Conservation (phyloP, 1,139 yeast genomes). For the Protomyces inundatus region DNA sequence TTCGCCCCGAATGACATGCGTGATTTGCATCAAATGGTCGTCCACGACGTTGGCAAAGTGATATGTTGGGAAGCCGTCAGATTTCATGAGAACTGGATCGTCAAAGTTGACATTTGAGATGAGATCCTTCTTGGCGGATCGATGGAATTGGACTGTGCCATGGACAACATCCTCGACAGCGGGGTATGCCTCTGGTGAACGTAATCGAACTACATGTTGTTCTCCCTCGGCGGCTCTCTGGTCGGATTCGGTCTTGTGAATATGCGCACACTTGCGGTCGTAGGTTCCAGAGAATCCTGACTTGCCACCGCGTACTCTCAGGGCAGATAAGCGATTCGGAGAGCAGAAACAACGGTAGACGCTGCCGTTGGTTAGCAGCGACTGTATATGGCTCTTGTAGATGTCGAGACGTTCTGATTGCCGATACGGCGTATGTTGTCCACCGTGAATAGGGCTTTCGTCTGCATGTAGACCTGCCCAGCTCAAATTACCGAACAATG, state of each 20-base stretch:
- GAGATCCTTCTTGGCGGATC: constrained; percentile 28
- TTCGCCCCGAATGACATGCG: constrained; percentile 94
- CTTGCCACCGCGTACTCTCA: constrained; percentile 67
- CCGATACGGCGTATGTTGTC: constrained; percentile 67
- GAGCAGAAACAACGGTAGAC: constrained; percentile 88
- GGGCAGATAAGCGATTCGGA: constrained; percentile 62
- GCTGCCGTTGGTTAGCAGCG: constrained; percentile 54
- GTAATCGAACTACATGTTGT: constrained; percentile 37
- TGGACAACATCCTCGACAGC: constrained; percentile 21
- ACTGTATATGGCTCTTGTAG: constrained; percentile 54
- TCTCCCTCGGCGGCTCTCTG: constrained; percentile 39
- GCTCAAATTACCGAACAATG: constrained; percentile 64
- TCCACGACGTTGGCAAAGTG: constrained; percentile 95
- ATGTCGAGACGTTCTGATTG: constrained; percentile 74
- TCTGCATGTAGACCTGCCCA: constrained; percentile 78
- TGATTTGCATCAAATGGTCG: constrained; percentile 84
- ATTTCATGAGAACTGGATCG: constrained; percentile 81
- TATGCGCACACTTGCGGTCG: constrained; percentile 67
- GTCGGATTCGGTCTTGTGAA: constrained; percentile 44
- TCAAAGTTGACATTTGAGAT: constrained; percentile 55
- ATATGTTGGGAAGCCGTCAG: constrained; percentile 91
- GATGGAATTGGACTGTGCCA: constrained; percentile 20
- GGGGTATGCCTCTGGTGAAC: constrained; percentile 7
- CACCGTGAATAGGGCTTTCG: constrained; percentile 72
- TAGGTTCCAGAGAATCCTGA: constrained; percentile 87